Percentiles rank a stretch among this genome's conserved stretches.
Evolutionary conservation across 2,329 filamentous ascomycete genomes (phyloP).

Genomic region (Fusarium humuli): DNA sequence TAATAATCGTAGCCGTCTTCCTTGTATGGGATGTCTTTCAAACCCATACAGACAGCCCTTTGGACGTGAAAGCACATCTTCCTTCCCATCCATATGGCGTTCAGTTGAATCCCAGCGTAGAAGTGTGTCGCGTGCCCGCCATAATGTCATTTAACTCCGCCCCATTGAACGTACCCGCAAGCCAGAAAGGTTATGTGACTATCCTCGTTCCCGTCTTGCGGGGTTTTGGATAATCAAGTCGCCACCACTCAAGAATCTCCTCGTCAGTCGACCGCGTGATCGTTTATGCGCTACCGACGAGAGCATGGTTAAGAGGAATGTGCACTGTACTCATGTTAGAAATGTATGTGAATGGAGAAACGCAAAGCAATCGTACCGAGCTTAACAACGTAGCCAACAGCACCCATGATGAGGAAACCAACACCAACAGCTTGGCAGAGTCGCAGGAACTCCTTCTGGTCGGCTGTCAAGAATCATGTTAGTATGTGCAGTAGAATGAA

Average conservation of each 20-base stretch:
- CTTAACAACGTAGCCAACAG: constrained; percentile 77
- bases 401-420: constrained; percentile 77
- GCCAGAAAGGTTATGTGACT: constrained; percentile 42
- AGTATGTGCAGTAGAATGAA: background rate
- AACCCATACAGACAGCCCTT: constrained; percentile 10
- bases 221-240: constrained; percentile 33
- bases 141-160: constrained; percentile 46
- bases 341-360: background rate
- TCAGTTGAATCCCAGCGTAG: constrained; percentile 38
- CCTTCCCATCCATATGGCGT: constrained; percentile 27
- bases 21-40: constrained; percentile 17
- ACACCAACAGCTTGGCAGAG: constrained; percentile 72
- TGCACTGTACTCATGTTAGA: constrained; percentile 63
- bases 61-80: constrained; percentile 27
- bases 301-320: constrained; percentile 77
- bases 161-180: constrained; percentile 42
- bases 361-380: constrained; percentile 63
- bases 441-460: constrained; percentile 58
- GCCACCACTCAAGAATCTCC: constrained; percentile 33
- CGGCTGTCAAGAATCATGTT: constrained; percentile 47
- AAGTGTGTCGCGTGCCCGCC: constrained; percentile 43
- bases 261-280: constrained; percentile 46
- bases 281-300: constrained; percentile 72
- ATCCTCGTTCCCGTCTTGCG: constrained; percentile 20
- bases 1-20: constrained; percentile 28